Conservation (phyloP, 2,329 filamentous ascomycete species). For the Trichoderma simmonsii region DNA sequence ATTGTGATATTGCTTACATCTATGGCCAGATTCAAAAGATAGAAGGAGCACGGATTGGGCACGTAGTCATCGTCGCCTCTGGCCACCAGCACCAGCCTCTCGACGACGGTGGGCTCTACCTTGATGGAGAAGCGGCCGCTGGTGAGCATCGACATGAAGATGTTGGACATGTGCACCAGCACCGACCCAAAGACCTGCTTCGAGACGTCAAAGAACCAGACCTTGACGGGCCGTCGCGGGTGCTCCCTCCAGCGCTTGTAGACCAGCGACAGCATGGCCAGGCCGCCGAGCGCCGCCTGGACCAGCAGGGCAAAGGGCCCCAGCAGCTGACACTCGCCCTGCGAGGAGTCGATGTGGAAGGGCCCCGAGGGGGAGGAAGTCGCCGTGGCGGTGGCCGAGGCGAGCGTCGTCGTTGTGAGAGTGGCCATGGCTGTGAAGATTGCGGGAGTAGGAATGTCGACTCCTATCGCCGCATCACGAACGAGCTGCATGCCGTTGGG, state of each 20-base stretch:
- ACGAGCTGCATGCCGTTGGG: conserved; percentile 7
- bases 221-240: conserved; percentile 87
- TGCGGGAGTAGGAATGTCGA: conserved; percentile 21
- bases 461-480: conserved; percentile 18
- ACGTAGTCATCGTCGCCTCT: conserved; percentile 54
- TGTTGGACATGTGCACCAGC: conserved; percentile 85
- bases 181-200: conserved; percentile 96
- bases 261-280: conserved; percentile 83
- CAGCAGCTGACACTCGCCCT: conserved; percentile 80
- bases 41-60: conserved; percentile 96
- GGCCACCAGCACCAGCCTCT: conserved; percentile 39
- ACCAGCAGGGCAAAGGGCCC: conserved; percentile 89
- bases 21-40: conserved; percentile 88
- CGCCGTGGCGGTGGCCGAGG: conserved; percentile 22
- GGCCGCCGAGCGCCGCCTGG: conserved; percentile 77
- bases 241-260: conserved; percentile 91
- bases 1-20: conserved; percentile 63
- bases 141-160: conserved; percentile 95
- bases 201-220: conserved; percentile 96
- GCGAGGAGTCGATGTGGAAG: conserved; percentile 41
- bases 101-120: conserved; percentile 44
- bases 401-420: conserved; percentile 18
- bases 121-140: conserved; percentile 76
- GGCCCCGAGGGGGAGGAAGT: conserved; percentile 26
- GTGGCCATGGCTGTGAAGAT: conserved; percentile 12